phyloP scores from a whole-genome alignment of 176 grass and related monocot species.

The Pharus latifolius region DNA sequence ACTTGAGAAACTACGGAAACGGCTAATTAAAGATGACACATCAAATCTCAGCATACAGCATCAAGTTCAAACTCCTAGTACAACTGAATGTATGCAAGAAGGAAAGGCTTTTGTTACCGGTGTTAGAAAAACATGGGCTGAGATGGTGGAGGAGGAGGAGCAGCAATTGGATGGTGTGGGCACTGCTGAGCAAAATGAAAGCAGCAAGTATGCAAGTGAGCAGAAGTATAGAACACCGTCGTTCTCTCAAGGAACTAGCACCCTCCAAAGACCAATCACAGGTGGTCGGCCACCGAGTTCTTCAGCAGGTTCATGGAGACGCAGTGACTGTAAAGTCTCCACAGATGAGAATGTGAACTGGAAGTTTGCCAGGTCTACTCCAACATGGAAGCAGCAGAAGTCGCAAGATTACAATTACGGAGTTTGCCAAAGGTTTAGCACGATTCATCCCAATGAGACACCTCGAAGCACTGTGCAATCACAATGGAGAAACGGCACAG shows the following conservation, averaged over 20 bases:
- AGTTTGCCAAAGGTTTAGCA: conserved; percentile 14
- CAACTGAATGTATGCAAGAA: conserved; percentile 10
- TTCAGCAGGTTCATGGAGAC: conserved; percentile 13
- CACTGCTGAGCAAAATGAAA: not conserved
- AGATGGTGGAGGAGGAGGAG: conserved; percentile 44
- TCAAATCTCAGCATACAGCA: not conserved
- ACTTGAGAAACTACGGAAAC: conserved; percentile 43
- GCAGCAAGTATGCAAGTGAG: conserved; percentile 11
- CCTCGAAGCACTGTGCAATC: conserved; percentile 3
- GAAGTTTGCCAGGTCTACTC: conserved; percentile 32
- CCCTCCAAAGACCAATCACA: not conserved
- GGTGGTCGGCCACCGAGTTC: conserved; percentile 13
- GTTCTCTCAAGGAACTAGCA: conserved; percentile 19
- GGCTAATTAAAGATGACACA: conserved; percentile 23
- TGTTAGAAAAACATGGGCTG: conserved; percentile 38
- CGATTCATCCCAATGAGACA: conserved; percentile 7
- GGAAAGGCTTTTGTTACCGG: not conserved
- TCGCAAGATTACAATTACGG: conserved; percentile 2
- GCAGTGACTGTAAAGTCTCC: not conserved
- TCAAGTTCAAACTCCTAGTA: conserved; percentile 4
- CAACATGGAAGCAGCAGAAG: conserved; percentile 27
- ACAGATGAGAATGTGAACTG: conserved; percentile 17
- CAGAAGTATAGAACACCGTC: conserved; percentile 9
- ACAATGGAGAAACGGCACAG: conserved; percentile 26
- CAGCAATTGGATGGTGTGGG: not conserved